A percentile compares a stretch with the other conserved stretches of the same genome.
phyloP scores from a whole-genome alignment of 1,139 yeast species.

The Suhomyces guaymorum region DNA sequence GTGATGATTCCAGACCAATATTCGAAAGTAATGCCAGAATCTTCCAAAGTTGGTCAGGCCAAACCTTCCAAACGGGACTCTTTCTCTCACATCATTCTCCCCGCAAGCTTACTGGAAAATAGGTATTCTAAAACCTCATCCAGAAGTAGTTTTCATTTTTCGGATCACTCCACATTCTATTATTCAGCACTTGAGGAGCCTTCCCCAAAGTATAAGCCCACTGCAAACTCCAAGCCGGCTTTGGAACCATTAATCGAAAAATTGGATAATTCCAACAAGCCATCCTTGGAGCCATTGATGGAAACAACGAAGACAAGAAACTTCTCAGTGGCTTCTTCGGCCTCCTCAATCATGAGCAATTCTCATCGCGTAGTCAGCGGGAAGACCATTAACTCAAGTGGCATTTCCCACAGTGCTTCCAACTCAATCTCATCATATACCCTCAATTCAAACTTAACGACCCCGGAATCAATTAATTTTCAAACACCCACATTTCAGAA shows the following conservation, averaged over 20 bases:
- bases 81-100: slow-evolving; percentile 6
- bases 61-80: slow-evolving; percentile 3
- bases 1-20: not conserved
- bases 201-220: too few species aligned
- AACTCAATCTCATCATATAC: slow-evolving; percentile 12
- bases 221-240: too few species aligned
- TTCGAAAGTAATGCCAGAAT: not conserved
- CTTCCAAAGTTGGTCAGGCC: too few species aligned
- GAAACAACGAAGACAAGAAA: slow-evolving; percentile 13
- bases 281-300: not conserved
- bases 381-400: slow-evolving; percentile 3
- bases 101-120: slow-evolving; percentile 1
- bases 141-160: slow-evolving; percentile 8
- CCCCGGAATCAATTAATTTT: slow-evolving; percentile 19
- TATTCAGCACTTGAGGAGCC: slow-evolving; percentile 17
- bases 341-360: slow-evolving; percentile 27
- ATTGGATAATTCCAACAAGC: too few species aligned
- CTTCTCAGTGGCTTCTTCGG: slow-evolving; percentile 20
- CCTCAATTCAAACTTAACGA: slow-evolving; percentile 18
- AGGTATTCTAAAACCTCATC: slow-evolving; percentile 2
- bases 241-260: slow-evolving; percentile 1
- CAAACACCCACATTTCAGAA: too few species aligned
- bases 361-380: slow-evolving; percentile 9
- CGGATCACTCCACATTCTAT: slow-evolving; percentile 16
- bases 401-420: slow-evolving; percentile 3